Base-by-base conservation (phyloP, 2,329 filamentous ascomycete genomes). In the Arthroderma sp. region DNA sequence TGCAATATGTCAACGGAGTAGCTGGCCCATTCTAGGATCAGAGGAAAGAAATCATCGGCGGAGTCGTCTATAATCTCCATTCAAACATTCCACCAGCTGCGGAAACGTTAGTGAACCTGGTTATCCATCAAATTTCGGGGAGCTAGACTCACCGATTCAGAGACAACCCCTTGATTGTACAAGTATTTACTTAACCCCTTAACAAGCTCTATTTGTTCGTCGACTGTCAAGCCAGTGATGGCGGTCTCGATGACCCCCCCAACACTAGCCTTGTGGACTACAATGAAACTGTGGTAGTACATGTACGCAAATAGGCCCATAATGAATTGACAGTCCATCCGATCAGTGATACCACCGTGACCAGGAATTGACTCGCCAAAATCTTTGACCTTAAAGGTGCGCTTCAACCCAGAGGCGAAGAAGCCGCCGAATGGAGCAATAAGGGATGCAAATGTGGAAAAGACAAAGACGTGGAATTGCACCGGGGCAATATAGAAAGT, bases 311-410 rank as follows among this genome's bases (percentile, higher is more conserved):
- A 97, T 74, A 95, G 93, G 7, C 93, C 93, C 93, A 98, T 98
- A 77, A 97, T 97, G 76, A 98, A 98, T 70, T 98, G 93, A 72
- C 93, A 98, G 70, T 98, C 93, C 91, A 98, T 97, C 61, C 93
- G 87, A 70, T 98, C 93, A 15, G 93, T 98, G 76, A 98, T 97
- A 65, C 93, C 93, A 60, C 93, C 93, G 67, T 98, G 93, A 21
- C 93, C 93, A 1, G 93, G 93, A 65, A 98, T 98, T 1, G 90
- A 95, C 73, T 98, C 88, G 64, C 93, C 93, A 75, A 98, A 98
- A 76, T 98, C 93, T 79, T 98, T 98, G 79, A 98, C 94, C 77
- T 98, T 97, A 78, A 98, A 98, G 2, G 91, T 96, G 31, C 93
- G 88, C 81, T 98, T 98, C 58, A 98, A 81, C 0, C 93, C 93